These are phyloP conservation scores for Fusarium vanettenii DNA, from an alignment of 2,329 filamentous ascomycete species.

Conservation along the genomic window DNA sequence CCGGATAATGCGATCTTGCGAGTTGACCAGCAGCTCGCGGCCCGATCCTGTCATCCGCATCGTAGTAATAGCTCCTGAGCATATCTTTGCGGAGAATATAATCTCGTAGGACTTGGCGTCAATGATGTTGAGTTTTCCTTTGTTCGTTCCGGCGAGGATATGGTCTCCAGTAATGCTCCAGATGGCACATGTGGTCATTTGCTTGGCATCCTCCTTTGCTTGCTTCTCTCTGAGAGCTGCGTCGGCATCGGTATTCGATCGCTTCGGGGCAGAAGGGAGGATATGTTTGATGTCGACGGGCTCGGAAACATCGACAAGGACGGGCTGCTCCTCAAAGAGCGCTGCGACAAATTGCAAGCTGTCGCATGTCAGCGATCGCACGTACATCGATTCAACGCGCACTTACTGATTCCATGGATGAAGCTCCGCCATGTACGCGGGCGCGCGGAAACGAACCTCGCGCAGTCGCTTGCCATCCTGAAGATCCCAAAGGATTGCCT, in stretches of 20 bases:
- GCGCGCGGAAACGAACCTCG: conserved; percentile 90
- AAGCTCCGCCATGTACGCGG: conserved; percentile 95
- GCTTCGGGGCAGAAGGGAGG: conserved; percentile 84
- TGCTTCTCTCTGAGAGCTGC: conserved; percentile 82
- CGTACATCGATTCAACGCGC: background rate
- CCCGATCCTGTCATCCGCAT: conserved; percentile 86
- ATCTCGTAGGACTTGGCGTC: conserved; percentile 83
- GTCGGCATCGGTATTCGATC: conserved; percentile 76
- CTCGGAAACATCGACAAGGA: conserved; percentile 83
- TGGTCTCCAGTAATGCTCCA: conserved; percentile 89
- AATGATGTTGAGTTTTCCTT: conserved; percentile 96
- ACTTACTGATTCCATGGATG: conserved; percentile 88
- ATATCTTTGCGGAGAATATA: conserved; percentile 90
- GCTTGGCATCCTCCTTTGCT: conserved; percentile 90
- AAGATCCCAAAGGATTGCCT: conserved; percentile 95
- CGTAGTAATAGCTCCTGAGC: conserved; percentile 87
- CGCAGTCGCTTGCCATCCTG: conserved; percentile 76
- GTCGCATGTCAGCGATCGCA: conserved; percentile 35
- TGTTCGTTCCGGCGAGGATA: conserved; percentile 92
- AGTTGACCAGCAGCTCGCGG: conserved; percentile 89
- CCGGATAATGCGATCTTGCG: conserved; percentile 93
- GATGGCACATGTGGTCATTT: conserved; percentile 92
- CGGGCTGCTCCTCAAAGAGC: conserved; percentile 91
- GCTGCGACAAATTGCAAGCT: conserved; percentile 87
- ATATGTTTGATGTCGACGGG: conserved; percentile 78